A percentile compares a stretch with the other conserved stretches of the same genome.
Evolutionary conservation across 208 protist species (phyloP).

Genomic region (Acanthamoeba divionensis): DNA sequence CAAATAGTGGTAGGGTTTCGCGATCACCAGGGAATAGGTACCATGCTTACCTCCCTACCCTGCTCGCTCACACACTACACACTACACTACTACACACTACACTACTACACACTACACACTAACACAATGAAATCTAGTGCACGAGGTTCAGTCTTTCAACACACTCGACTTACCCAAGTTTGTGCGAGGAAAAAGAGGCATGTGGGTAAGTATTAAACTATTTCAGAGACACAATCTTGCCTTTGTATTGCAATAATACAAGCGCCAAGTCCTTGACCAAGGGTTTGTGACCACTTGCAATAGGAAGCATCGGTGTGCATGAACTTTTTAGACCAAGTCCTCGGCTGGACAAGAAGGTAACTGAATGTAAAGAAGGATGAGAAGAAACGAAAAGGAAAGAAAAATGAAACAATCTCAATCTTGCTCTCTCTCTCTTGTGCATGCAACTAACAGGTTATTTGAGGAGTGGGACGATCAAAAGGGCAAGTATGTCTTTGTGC

Average conservation of each 20-base stretch:
- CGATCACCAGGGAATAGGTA: constrained; percentile 10
- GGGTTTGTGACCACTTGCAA: background rate
- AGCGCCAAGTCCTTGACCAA: background rate
- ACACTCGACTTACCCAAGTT: background rate
- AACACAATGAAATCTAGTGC: background rate
- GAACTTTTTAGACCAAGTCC: background rate
- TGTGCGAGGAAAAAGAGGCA: background rate
- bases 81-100: background rate
- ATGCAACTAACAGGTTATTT: no score
- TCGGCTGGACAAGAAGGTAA: background rate
- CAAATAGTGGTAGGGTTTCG: constrained; percentile 14
- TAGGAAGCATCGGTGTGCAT: background rate
- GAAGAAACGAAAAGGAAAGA: no score
- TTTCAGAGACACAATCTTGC: background rate
- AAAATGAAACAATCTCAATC: no score
- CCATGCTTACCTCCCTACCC: background rate
- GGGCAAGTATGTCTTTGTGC: no score
- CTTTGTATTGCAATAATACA: background rate
- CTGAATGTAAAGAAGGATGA: no score
- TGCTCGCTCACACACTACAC: background rate
- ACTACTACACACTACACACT: background rate
- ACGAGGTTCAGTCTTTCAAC: background rate
- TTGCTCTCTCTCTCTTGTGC: no score
- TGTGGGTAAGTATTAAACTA: background rate
- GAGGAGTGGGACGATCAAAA: no score